These are phyloP conservation scores for Kondoa malvinella DNA, from an alignment of 768 basidiomycete species.

Conservation along the genomic window DNA sequence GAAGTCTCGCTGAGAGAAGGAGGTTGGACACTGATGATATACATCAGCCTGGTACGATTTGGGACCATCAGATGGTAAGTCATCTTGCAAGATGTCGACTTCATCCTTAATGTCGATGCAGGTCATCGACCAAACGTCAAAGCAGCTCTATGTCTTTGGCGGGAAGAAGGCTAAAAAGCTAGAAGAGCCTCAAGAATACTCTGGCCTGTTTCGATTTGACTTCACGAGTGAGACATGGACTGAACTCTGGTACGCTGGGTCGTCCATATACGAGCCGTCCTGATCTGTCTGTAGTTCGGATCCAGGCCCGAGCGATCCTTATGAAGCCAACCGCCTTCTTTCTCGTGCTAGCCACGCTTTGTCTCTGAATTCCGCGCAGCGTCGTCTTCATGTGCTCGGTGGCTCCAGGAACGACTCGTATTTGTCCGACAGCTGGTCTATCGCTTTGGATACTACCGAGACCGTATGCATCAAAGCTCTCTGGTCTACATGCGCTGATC, in stretches of 20 bases:
- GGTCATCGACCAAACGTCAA: background rate
- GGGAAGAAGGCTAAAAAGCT: slow-evolving; percentile 8
- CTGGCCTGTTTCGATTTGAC: slow-evolving; percentile 3
- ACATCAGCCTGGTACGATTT: background rate
- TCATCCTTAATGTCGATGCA: slow-evolving; percentile 3
- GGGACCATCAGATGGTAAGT: background rate
- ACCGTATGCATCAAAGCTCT: slow-evolving; percentile 3
- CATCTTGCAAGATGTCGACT: background rate
- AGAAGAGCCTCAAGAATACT: slow-evolving; percentile 4
- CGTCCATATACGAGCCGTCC: background rate
- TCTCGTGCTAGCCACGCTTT: slow-evolving; percentile 25
- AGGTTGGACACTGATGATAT: no score
- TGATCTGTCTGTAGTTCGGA: background rate
- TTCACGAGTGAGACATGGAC: background rate
- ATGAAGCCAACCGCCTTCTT: slow-evolving; percentile 14
- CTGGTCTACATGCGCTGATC: background rate
- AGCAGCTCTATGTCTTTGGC: slow-evolving; percentile 14
- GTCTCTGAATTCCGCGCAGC: slow-evolving; percentile 13
- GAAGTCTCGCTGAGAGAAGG: no score
- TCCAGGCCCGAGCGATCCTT: background rate
- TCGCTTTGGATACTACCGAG: background rate
- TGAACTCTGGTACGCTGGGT: background rate
- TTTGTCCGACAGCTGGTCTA: slow-evolving; percentile 23
- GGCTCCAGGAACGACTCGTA: slow-evolving; percentile 23
- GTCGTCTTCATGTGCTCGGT: slow-evolving; percentile 19